Evolutionary conservation across 768 basidiomycete genomes (phyloP), one percentile per base, ranked within the genome.

Genomic region (Lentinula aciculospora): DNA sequence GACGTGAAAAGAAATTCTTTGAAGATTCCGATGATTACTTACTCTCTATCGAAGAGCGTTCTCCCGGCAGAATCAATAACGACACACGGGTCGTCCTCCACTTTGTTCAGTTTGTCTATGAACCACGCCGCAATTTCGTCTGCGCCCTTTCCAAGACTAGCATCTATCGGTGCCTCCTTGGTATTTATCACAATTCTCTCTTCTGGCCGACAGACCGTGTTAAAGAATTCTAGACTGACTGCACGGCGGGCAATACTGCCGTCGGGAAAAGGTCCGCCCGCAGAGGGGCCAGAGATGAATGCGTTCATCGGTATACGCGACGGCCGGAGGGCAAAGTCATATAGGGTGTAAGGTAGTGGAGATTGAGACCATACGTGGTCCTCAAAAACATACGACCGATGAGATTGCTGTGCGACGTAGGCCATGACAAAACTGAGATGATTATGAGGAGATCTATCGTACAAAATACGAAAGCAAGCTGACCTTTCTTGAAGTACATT

Each of bases 401-500:
- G 73, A 0, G 80, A 76, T 32, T 68, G 68, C 61, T 79, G 76
- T 0, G 81, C 80, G 9, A 83, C 71, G 57, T 77, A 72, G 0
- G 76, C 71, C 59, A 78, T 77, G 75, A 83, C 74, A 2, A 83
- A 67, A n/a, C 80, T 80, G 36, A 46, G 34, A 3, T 8, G 4
- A 29, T 29, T 25, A 23, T 47, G n/a, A 25, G 15, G 23, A 51
- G 50, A 47, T 7, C 23, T 13, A n/a, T 23, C 10, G 6, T 8
- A 23, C 40, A 42, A 32, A 40, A 13, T 2, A 15, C 25, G 17
- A 40, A 31, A 47, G 23, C 44, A 17, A 6, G 70, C 77, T 23
- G 58, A 81, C 79, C 76, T 64, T 65, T 81, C 80, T 50, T 78
- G 77, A 28, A 81, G 63, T 55, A 74, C 73, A 61, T 82, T 82